Conservation (phyloP, 2,329 filamentous ascomycete species). For the Aspergillus novoparasiticus region DNA sequence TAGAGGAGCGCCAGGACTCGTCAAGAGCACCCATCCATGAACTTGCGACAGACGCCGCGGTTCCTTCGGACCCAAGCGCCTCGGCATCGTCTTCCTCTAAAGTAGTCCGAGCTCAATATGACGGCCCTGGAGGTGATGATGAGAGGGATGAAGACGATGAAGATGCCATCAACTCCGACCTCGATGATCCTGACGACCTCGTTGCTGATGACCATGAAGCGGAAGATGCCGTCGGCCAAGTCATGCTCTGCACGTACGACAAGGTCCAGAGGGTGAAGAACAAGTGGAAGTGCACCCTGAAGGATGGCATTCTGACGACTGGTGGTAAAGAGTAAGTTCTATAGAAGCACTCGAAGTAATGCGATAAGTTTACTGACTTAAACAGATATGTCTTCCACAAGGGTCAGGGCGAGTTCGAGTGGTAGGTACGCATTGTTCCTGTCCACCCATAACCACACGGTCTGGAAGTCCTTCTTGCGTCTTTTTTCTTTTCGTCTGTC, state of each 20-base stretch:
- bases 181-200: conserved; percentile 91
- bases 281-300: conserved; percentile 98
- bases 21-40: conserved; percentile 45
- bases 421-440: conserved; percentile 59
- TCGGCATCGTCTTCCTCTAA: conserved; percentile 12
- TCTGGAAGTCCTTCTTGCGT: not conserved
- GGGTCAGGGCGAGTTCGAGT: conserved; percentile 95
- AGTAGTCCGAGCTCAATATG: conserved; percentile 52
- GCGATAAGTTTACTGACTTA: conserved; percentile 23
- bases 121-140: conserved; percentile 55
- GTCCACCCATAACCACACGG: not conserved
- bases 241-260: conserved; percentile 99
- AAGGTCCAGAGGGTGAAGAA: conserved; percentile 99
- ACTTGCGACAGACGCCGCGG: conserved; percentile 9
- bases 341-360: not conserved
- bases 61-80: conserved; percentile 10
- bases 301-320: conserved; percentile 92
- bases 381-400: conserved; percentile 91
- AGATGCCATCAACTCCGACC: conserved; percentile 96
- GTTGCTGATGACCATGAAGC: conserved; percentile 82
- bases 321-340: conserved; percentile 80
- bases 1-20: conserved; percentile 40
- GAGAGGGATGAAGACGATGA: conserved; percentile 72
- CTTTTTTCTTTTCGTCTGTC: not conserved
- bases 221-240: conserved; percentile 79